A percentile compares a stretch with the other conserved stretches of the same genome.
Conservation (phyloP, 768 basidiomycete species). For the Pleurotus cornucopiae region DNA sequence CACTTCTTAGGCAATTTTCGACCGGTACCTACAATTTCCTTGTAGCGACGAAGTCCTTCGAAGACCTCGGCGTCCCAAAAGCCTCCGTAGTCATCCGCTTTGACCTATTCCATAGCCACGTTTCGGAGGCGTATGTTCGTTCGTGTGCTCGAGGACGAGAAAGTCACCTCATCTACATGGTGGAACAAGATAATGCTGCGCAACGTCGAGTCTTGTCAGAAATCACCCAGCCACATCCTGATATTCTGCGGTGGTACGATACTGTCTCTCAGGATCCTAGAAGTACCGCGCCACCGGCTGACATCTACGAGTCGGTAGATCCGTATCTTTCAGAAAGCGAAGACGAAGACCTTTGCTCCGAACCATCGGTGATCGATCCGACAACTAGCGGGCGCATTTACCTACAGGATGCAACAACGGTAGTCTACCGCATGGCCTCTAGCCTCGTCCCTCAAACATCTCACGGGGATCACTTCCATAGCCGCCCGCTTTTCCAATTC, state of each 20-base stretch:
- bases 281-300: constrained; percentile 40
- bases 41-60: constrained; percentile 51
- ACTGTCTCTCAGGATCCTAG: constrained; percentile 31
- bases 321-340: constrained; percentile 48
- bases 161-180: constrained; percentile 59
- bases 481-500: constrained; percentile 34
- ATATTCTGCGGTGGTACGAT: constrained; percentile 48
- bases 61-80: constrained; percentile 58
- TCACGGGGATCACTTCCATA: not conserved
- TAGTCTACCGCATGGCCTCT: constrained; percentile 51
- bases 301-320: constrained; percentile 33
- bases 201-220: constrained; percentile 51
- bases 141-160: constrained; percentile 41
- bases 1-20: constrained; percentile 45
- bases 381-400: constrained; percentile 57
- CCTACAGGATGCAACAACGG: constrained; percentile 50
- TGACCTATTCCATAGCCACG: constrained; percentile 57
- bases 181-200: constrained; percentile 50
- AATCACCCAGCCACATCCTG: constrained; percentile 32
- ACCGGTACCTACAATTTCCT: constrained; percentile 61
- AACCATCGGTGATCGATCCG: constrained; percentile 52
- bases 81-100: constrained; percentile 63
- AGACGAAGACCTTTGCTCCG: constrained; percentile 35
- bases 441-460: constrained; percentile 11
- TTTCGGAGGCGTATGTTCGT: constrained; percentile 54